Conservation (phyloP, 2,329 filamentous ascomycete species). For the Pestalotiopsis sp. region DNA sequence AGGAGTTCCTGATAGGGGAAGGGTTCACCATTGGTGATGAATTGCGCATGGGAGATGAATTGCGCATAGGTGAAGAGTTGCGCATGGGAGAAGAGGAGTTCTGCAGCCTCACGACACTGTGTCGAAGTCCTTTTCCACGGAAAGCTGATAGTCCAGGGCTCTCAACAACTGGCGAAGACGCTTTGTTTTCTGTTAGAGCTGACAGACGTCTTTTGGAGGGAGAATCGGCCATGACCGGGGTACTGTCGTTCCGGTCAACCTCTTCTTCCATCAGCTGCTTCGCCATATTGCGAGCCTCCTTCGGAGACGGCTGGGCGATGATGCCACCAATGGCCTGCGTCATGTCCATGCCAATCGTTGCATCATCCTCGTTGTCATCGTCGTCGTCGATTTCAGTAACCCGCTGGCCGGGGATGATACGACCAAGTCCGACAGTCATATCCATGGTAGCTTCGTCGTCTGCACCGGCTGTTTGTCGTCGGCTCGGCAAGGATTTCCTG, state of each 20-base stretch:
- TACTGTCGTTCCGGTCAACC: constrained; percentile 49
- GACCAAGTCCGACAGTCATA: constrained; percentile 61
- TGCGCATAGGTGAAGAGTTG: constrained; percentile 20
- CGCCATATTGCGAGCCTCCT: constrained; percentile 47
- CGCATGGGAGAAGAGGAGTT: constrained; percentile 41
- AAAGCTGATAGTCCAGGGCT: constrained; percentile 60
- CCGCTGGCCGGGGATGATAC: constrained; percentile 49
- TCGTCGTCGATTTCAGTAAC: constrained; percentile 36
- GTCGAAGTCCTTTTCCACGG: constrained; percentile 50
- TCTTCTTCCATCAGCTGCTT: constrained; percentile 64
- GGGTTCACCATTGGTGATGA: constrained; percentile 7
- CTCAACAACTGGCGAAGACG: constrained; percentile 47
- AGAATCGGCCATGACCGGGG: constrained; percentile 40
- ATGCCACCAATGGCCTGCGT: constrained; percentile 68
- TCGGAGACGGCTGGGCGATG: constrained; percentile 44
- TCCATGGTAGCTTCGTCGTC: constrained; percentile 64
- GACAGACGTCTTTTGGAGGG: constrained; percentile 37
- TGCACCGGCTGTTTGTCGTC: constrained; percentile 32
- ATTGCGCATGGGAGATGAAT: constrained; percentile 14
- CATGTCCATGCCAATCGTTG: constrained; percentile 69
- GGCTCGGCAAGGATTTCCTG: constrained; percentile 25
- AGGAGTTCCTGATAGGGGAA: constrained; percentile 23
- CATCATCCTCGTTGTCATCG: constrained; percentile 33
- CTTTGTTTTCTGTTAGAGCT: constrained; percentile 33
- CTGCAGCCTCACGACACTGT: constrained; percentile 46